Evolutionary conservation across 768 basidiomycete species (phyloP).

Genomic region (Albatrellus ellisii): DNA sequence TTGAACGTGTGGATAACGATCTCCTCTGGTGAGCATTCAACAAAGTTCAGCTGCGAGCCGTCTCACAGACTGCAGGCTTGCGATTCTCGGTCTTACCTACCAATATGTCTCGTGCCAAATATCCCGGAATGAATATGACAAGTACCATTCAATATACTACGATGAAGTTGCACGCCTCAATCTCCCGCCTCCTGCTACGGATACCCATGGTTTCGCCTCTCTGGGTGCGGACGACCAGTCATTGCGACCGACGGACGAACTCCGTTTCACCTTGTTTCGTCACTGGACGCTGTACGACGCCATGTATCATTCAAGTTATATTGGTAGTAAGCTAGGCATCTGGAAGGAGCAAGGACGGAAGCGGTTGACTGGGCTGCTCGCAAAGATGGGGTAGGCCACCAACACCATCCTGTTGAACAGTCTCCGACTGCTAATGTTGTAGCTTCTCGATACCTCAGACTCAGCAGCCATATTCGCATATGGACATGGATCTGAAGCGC

Average conservation of each 20-base stretch:
- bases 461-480: conserved; percentile 86
- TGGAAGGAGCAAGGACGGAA: conserved; percentile 95
- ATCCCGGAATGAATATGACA: conserved; percentile 77
- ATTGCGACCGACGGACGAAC: conserved; percentile 75
- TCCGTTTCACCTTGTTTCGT: conserved; percentile 88
- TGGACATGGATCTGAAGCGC: conserved; percentile 91
- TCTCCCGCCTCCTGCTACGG: conserved; percentile 34
- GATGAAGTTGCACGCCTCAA: conserved; percentile 94
- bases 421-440: not conserved
- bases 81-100: conserved; percentile 85
- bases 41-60: not conserved
- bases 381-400: conserved; percentile 87
- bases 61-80: conserved; percentile 42
- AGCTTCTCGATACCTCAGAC: conserved; percentile 93
- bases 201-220: conserved; percentile 32
- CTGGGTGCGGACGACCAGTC: conserved; percentile 73
- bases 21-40: conserved; percentile 62
- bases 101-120: conserved; percentile 86
- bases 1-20: conserved; percentile 90
- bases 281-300: conserved; percentile 98
- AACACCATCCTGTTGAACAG: not conserved
- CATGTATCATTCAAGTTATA: conserved; percentile 95
- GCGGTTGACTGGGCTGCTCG: conserved; percentile 77
- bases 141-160: conserved; percentile 62
- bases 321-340: conserved; percentile 87